Evolutionary conservation across 352 stramenopile species (phyloP).

Genomic region (Phytopythium mirpurense): DNA sequence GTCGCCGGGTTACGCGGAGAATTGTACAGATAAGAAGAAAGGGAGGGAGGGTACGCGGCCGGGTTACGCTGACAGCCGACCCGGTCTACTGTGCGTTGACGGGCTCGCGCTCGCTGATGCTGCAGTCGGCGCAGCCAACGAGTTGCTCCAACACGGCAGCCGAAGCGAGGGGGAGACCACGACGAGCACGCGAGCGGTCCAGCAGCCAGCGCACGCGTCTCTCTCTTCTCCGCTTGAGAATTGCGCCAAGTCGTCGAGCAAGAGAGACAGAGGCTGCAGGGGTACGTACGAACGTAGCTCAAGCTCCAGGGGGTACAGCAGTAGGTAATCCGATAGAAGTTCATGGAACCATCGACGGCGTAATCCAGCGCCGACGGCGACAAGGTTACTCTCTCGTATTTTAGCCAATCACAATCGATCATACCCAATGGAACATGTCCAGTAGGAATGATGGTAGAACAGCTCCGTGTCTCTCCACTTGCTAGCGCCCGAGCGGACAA

Average conservation of each 20-base stretch:
- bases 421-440: neutral
- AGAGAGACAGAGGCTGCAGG: slow-evolving; percentile 3
- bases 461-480: neutral
- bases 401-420: neutral
- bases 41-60: neutral
- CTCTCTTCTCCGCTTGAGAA: neutral
- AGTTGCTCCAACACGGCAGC: no score
- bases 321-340: no score
- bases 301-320: no score
- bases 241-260: no score
- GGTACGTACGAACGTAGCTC: no score
- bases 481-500: no score
- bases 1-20: neutral
- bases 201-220: neutral
- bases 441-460: slow-evolving; percentile 2
- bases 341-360: no score
- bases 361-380: no score
- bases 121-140: no score
- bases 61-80: neutral
- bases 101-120: no score
- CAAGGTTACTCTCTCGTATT: no score
- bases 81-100: no score
- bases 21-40: neutral
- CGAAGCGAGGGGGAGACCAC: neutral
- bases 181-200: neutral